phyloP scores from a whole-genome alignment of 2,329 filamentous ascomycete species.

The Bipolaris sorokiniana region DNA sequence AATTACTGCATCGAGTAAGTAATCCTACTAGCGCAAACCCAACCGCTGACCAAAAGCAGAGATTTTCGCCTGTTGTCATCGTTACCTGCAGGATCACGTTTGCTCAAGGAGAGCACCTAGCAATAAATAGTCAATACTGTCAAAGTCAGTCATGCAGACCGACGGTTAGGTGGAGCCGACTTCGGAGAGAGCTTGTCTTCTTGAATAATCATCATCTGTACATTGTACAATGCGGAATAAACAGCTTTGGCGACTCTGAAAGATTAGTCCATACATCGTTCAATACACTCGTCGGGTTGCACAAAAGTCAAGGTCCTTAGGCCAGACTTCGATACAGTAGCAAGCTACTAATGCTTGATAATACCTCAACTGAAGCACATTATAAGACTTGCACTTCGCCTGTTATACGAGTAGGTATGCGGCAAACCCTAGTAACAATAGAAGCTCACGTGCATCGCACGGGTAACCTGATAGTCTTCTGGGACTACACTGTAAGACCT shows the following conservation, averaged over 20 bases:
- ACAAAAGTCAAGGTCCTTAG: not conserved
- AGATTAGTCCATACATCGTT: not conserved
- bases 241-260: not conserved
- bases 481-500: not conserved
- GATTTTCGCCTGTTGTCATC: not conserved
- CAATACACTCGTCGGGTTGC: not conserved
- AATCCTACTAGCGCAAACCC: not conserved
- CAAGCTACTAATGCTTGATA: not conserved
- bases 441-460: not conserved
- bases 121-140: not conserved
- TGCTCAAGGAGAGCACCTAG: not conserved
- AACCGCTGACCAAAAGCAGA: not conserved
- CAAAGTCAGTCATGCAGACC: not conserved
- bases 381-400: not conserved
- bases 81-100: not conserved
- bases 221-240: not conserved
- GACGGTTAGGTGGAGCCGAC: too few species aligned
- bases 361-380: not conserved
- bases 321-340: not conserved
- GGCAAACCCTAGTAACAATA: not conserved
- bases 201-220: too few species aligned
- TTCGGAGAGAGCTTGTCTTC: too few species aligned
- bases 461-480: not conserved
- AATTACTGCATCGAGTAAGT: not conserved
- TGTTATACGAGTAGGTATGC: not conserved